Evolutionary conservation across 768 basidiomycete genomes (phyloP), one percentile per base, ranked within the genome.

Genomic region (Lactarius hatsudake): DNA sequence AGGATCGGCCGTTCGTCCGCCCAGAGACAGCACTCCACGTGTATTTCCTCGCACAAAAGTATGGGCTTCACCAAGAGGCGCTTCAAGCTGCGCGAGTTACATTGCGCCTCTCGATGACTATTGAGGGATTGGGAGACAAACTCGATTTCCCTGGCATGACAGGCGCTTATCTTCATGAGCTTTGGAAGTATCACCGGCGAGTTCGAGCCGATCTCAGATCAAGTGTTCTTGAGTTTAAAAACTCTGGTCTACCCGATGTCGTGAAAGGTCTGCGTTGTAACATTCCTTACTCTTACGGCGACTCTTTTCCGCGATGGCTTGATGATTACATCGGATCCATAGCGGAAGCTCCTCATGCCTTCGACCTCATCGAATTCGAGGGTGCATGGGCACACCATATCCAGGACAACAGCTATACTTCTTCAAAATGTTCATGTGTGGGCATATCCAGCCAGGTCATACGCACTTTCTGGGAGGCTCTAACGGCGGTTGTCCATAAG

Each of bases 291-390:
- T 28, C 38, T 30, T 36, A 28, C 42, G 3, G 40, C 38, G 20
- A 48, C 32, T 43, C 61, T 7, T 23, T 10, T 1, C 48, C 23
- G 12, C 1, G 1, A 23, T 62, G 62, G 62, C 53, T 62, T 62
- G 51, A 42, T 5, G 36, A 62, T 17, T 62, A 62, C 30, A 6
- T 55, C 28, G 40, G 55, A 9, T 62, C 62, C 18, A 55, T 62
- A 10, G 26, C 51, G 23, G 34, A 51, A n/a, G n/a, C 34, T 8
- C 61, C 45, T 9, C 34, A 45, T 30, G 8, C 7, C 54, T 32
- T 51, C 34, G 26, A 45, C 17, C n/a, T 40, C 36, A 64, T 55
- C 9, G 55, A 40, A 26, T 64, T 64, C 51, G 57, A 64, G 23
- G n/a, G 45, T 15, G 8, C 43, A 0, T 38, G 43, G 63, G 43